phyloP scores from a whole-genome alignment of 441 rosid genomes.

The Kokia cookei region DNA sequence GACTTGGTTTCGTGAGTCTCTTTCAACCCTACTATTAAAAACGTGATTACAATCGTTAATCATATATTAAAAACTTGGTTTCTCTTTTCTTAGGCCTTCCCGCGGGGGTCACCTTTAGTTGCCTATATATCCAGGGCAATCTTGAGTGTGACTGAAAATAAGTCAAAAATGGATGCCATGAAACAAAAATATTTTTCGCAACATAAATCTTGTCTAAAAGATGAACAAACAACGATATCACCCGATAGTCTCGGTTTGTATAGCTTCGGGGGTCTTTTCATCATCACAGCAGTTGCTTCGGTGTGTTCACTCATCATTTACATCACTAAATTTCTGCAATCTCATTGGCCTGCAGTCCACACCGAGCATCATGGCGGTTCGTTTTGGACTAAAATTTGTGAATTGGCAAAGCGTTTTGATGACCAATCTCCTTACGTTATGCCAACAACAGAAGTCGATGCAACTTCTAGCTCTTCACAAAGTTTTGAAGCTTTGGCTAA shows the following conservation, averaged over 20 bases:
- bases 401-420: background rate
- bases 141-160: constrained; percentile 31
- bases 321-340: constrained; percentile 2
- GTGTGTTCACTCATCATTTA: constrained; percentile 22
- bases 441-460: background rate
- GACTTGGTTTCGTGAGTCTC: constrained; percentile 57
- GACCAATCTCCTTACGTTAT: background rate
- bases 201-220: constrained; percentile 16
- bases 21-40: background rate
- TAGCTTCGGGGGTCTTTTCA: constrained; percentile 43
- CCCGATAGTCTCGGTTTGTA: constrained; percentile 26
- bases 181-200: background rate
- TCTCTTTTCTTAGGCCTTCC: constrained; percentile 31
- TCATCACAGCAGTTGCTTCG: constrained; percentile 34
- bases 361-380: background rate
- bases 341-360: background rate
- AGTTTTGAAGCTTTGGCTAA: background rate
- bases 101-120: constrained; percentile 34
- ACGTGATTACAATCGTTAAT: background rate
- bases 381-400: background rate
- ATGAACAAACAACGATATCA: constrained; percentile 6
- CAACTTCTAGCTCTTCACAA: background rate
- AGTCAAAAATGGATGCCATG: constrained; percentile 6
- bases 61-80: background rate
- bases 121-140: constrained; percentile 36